Conservation (phyloP, 1,139 yeast species). For the Yamadazyma membranifaciens region DNA sequence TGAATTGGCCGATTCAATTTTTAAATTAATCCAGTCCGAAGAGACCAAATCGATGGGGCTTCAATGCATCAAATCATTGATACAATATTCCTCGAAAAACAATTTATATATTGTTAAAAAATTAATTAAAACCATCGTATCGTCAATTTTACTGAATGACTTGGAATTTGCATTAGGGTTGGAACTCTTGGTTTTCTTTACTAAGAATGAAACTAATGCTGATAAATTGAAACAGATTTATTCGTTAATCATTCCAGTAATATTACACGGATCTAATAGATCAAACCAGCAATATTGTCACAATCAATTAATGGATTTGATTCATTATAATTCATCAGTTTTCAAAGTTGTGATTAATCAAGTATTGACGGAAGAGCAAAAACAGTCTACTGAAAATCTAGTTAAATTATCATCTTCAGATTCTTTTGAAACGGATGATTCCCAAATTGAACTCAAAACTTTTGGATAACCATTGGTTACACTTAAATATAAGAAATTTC, state of each 20-base stretch:
- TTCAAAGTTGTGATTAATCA: slow-evolving; percentile 54
- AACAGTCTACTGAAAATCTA: slow-evolving; percentile 38
- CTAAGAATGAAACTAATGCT: slow-evolving; percentile 32
- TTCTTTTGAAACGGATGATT: slow-evolving; percentile 16
- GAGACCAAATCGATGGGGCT: slow-evolving; percentile 45
- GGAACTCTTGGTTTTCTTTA: slow-evolving; percentile 53
- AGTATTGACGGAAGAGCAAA: slow-evolving; percentile 37
- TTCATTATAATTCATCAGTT: slow-evolving; percentile 45
- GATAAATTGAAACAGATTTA: slow-evolving; percentile 31
- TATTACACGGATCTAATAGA: slow-evolving; percentile 40
- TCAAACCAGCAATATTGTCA: slow-evolving; percentile 41
- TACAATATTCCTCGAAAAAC: slow-evolving; percentile 35
- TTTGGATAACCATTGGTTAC: slow-evolving; percentile 20
- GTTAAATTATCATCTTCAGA: slow-evolving; percentile 23
- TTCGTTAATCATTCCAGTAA: slow-evolving; percentile 49
- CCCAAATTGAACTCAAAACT: slow-evolving; percentile 35
- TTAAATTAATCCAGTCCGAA: slow-evolving; percentile 30
- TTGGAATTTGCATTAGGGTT: slow-evolving; percentile 43
- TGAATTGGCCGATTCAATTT: slow-evolving; percentile 28
- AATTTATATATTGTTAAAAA: slow-evolving; percentile 26
- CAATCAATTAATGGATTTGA: slow-evolving; percentile 50
- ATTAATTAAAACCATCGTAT: slow-evolving; percentile 17
- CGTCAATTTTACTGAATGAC: slow-evolving; percentile 9
- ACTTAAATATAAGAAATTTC: too few relatives aligned
- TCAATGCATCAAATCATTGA: slow-evolving; percentile 58